Evolutionary conservation across 495 filamentous ascomycete species (phyloP).

Genomic region (Penicillium egyptiacum): DNA sequence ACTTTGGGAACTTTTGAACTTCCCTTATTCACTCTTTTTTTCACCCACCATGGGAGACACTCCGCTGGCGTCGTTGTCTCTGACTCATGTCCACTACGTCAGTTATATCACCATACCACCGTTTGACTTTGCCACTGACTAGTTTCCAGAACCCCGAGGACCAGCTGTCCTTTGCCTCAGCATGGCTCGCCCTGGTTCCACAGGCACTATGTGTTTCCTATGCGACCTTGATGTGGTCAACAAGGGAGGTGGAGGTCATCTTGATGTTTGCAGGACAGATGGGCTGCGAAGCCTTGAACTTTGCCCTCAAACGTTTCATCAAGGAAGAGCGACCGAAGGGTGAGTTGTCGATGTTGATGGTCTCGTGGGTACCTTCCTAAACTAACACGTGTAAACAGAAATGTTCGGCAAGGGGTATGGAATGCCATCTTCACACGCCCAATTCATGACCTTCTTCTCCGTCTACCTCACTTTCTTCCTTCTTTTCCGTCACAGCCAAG

Average conservation of each 20-base stretch:
- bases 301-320: conserved; percentile 81
- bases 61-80: conserved; percentile 81
- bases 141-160: conserved; percentile 80
- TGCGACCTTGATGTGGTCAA: conserved; percentile 82
- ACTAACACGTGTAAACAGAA: conserved; percentile 43
- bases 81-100: conserved; percentile 97
- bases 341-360: conserved; percentile 33
- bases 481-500: conserved; percentile 69
- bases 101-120: conserved; percentile 17
- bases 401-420: conserved; percentile 92
- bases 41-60: conserved; percentile 58
- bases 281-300: conserved; percentile 91
- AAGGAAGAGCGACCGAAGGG: conserved; percentile 84
- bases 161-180: conserved; percentile 78
- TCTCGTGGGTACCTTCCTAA: not conserved
- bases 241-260: conserved; percentile 84
- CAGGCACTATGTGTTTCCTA: conserved; percentile 89
- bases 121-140: conserved; percentile 12
- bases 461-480: conserved; percentile 80
- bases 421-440: conserved; percentile 97
- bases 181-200: conserved; percentile 89
- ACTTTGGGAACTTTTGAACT: not conserved
- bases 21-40: not conserved
- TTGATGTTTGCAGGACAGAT: conserved; percentile 93
- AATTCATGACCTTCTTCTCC: conserved; percentile 90